Conservation (phyloP, 164 flowering plant species). For the Litsea cubeba region DNA sequence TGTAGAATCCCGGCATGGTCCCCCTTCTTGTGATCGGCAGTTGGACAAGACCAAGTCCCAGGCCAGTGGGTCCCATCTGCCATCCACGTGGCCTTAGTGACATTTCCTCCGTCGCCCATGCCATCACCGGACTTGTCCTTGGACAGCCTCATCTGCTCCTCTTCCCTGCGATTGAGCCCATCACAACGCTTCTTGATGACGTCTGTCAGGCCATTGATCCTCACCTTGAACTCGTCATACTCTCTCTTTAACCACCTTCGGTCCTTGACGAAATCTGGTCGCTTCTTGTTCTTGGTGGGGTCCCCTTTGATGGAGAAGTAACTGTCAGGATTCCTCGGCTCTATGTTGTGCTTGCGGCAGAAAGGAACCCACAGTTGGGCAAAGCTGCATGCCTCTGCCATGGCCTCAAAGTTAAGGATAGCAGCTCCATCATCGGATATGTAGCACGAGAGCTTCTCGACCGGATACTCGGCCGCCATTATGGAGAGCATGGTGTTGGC, state of each 20-base stretch:
- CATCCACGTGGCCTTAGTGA: conserved; percentile 75
- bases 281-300: conserved; percentile 69
- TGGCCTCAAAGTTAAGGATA: conserved; percentile 59
- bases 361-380: conserved; percentile 76
- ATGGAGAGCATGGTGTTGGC: conserved; percentile 62
- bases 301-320: conserved; percentile 54
- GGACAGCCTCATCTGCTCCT: conserved; percentile 41
- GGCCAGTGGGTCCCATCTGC: conserved; percentile 94
- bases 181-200: conserved; percentile 42
- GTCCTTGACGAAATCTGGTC: conserved; percentile 67
- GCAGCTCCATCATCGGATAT: conserved; percentile 75
- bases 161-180: conserved; percentile 44
- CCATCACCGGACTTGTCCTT: conserved; percentile 35
- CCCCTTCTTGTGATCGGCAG: conserved; percentile 57
- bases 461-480: conserved; percentile 54
- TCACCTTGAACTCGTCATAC: conserved; percentile 81
- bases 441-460: conserved; percentile 61
- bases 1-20: conserved; percentile 85
- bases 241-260: conserved; percentile 75
- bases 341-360: conserved; percentile 69
- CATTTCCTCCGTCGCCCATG: conserved; percentile 18
- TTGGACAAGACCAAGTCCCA: conserved; percentile 58
- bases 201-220: conserved; percentile 75
- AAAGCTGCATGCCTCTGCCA: conserved; percentile 58
- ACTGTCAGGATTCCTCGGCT: conserved; percentile 72